Conservation (phyloP, 108 stramenopile genomes). For the Nitzschia putrida region DNA sequence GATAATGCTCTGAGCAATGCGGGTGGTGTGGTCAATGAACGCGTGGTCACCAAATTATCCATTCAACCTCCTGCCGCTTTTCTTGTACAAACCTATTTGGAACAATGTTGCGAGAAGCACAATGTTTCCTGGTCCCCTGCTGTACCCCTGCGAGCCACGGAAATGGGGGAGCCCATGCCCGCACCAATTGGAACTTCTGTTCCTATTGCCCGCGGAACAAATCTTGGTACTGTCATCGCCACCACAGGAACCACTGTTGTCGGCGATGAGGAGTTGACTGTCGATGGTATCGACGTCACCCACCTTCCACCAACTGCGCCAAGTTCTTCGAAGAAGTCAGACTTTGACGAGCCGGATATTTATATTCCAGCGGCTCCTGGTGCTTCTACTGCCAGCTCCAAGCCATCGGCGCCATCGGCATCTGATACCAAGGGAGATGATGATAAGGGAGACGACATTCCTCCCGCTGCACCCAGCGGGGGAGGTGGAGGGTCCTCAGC, state of each 20-base stretch:
- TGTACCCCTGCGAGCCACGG: constrained; percentile 38
- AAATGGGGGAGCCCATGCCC: constrained; percentile 76
- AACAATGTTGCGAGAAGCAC: constrained; percentile 83
- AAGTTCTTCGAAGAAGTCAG: constrained; percentile 15
- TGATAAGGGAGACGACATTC: constrained; percentile 21
- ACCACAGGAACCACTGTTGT: constrained; percentile 20
- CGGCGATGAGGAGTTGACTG: constrained; percentile 28
- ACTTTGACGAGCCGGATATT: constrained; percentile 63
- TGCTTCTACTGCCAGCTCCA: not conserved
- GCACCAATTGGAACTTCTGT: constrained; percentile 78
- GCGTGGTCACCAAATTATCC: constrained; percentile 83
- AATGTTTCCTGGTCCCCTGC: constrained; percentile 84
- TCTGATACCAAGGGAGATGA: constrained; percentile 24
- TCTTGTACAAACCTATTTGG: constrained; percentile 85
- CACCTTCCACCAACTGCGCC: not conserved
- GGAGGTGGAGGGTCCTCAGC: constrained; percentile 23
- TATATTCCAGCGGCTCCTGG: constrained; percentile 57
- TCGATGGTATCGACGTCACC: constrained; percentile 7
- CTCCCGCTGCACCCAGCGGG: constrained; percentile 5
- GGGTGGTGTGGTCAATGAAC: constrained; percentile 81
- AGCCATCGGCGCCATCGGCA: constrained; percentile 10
- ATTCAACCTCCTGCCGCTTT: constrained; percentile 86
- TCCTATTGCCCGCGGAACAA: constrained; percentile 57
- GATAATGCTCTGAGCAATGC: constrained; percentile 70
- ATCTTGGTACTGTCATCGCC: constrained; percentile 41